Percentiles rank a stretch among this genome's conserved stretches.
These are phyloP conservation scores for Taphrina betulina DNA, from an alignment of 1,139 yeast species.

Conservation along the genomic window DNA sequence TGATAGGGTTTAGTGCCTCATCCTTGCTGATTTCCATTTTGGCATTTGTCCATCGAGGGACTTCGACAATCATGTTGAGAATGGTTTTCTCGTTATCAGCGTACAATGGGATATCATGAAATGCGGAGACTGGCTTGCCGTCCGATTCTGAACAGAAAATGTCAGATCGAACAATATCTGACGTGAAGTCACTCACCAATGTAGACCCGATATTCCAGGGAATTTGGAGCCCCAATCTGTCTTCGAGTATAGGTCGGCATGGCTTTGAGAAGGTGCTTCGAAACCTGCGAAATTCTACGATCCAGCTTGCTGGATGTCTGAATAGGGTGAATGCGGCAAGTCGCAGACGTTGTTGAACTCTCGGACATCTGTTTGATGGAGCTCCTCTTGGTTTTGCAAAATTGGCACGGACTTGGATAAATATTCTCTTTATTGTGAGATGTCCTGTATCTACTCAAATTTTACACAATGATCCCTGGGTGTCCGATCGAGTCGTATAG, in stretches of 20 bases:
- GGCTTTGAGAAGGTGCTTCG: conserved; percentile 11
- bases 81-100: conserved; percentile 63
- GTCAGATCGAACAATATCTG: neutral
- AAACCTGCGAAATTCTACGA: conserved; percentile 4
- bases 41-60: conserved; percentile 65
- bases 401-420: no score
- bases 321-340: no score
- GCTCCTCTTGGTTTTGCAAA: no score
- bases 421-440: no score
- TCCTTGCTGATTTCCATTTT: conserved; percentile 85
- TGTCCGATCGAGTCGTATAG: no score
- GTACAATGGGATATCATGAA: conserved; percentile 85
- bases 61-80: conserved; percentile 87
- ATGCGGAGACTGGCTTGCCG: conserved; percentile 65
- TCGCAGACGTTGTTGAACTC: no score
- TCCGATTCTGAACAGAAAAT: conserved; percentile 46
- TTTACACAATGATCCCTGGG: no score
- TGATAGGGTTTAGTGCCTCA: conserved; percentile 75
- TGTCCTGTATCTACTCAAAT: no score
- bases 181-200: conserved; percentile 44
- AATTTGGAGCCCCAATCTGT: conserved; percentile 83
- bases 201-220: conserved; percentile 75
- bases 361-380: no score
- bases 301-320: no score
- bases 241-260: conserved; percentile 45